Evolutionary conservation across 768 basidiomycete genomes (phyloP), one percentile per base, ranked within the genome.

Genomic region (Tylopilus cervinicoccineus): DNA sequence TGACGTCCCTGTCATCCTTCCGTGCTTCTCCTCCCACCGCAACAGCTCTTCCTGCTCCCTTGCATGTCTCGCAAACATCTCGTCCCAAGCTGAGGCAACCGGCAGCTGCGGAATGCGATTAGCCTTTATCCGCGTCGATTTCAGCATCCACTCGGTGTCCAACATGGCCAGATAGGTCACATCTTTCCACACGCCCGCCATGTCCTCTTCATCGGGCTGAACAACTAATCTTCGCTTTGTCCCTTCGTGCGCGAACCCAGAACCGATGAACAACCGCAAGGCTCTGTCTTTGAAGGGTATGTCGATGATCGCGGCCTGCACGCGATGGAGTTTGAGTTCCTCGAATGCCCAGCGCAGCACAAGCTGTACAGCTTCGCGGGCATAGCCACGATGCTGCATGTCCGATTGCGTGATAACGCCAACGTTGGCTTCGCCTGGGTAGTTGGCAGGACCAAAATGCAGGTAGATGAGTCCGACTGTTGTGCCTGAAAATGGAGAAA

Each of bases 211-310:
- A 6, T 57, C 60, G 5, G 72, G 68, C 51, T 74, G 74, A 57
- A 63, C 76, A 45, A 80, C 76, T 0, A 77, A 72, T 37, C 78
- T 73, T 27, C 84, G 76, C 36, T 76, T 75, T 9, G 73, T 78
- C 38, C 86, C 86, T 64, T 88, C 86, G 50, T 81, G 77, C 7
- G 63, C 62, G 58, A 88, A 86, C 9, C 79, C 78, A 46, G 50
- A 45, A 1, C 64, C 60, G 8, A 78, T 73, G 53, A 86, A 80
- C 12, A 85, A 59, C 14, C 67, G 67, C 23, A 77, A 55, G 1
- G 73, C 73, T 26, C 60, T 63, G 24, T 79, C 70, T 50, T 75
- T 77, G 20, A 61, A 60, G 5, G 73, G 64, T 27, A 69, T 62
- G 40, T 78, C 72, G 11, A 80, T 63, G 14, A 86, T 59, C 4